A percentile compares a stretch with the other conserved stretches of the same genome.
These are phyloP conservation scores for Tillandsia fasciculata DNA, from an alignment of 176 grass and related monocot species.

Conservation along the genomic window DNA sequence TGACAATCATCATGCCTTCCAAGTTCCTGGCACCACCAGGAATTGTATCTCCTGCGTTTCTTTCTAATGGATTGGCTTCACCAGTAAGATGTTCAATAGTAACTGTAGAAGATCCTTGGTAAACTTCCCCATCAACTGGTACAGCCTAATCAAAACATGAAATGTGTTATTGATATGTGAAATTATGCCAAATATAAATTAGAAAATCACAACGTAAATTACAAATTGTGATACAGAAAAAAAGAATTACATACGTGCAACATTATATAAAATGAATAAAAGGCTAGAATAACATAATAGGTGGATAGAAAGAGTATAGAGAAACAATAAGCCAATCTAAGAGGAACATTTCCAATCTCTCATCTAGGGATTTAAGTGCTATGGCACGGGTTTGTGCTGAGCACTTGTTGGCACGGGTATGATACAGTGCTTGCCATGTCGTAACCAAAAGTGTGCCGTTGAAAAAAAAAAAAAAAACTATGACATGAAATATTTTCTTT, in stretches of 20 bases:
- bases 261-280: background rate
- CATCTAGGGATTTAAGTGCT: no score
- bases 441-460: no score
- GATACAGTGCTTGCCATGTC: no score
- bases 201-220: conserved; percentile 1
- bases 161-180: conserved; percentile 30
- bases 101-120: conserved; percentile 86
- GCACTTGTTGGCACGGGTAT: no score
- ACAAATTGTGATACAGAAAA: background rate
- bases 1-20: conserved; percentile 99
- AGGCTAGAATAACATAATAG: no score
- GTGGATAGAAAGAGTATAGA: no score
- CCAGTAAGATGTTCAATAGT: conserved; percentile 94
- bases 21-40: conserved; percentile 90
- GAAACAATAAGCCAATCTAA: no score
- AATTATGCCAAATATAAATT: conserved; percentile 14
- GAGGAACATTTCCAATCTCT: no score
- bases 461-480: no score
- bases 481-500: no score
- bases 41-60: conserved; percentile 75
- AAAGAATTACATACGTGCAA: background rate
- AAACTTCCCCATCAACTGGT: conserved; percentile 97
- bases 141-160: conserved; percentile 71
- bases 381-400: no score
- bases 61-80: conserved; percentile 86